phyloP scores from a whole-genome alignment of 108 stramenopile species.

The Craspedostauros australis region DNA sequence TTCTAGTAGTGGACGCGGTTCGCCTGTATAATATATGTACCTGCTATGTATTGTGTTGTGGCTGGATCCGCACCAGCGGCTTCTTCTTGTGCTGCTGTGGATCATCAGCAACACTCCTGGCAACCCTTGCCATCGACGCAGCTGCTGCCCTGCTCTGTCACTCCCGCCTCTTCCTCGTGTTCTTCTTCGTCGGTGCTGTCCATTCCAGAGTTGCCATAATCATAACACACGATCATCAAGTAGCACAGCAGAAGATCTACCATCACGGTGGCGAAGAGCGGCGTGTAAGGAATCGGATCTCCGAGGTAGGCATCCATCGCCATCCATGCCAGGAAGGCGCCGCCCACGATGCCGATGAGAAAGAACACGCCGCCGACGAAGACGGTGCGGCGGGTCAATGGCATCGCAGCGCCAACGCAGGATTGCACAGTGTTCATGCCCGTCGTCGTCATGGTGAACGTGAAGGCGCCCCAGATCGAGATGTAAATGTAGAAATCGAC shows the following conservation, averaged over 20 bases:
- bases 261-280: conserved; percentile 12
- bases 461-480: conserved; percentile 30
- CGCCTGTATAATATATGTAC: no score
- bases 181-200: no score
- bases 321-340: conserved; percentile 25
- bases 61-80: no score
- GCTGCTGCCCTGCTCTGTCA: no score
- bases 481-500: conserved; percentile 23
- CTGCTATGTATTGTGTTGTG: no score
- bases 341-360: conserved; percentile 23
- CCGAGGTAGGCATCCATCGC: conserved; percentile 25
- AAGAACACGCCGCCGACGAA: conserved; percentile 26
- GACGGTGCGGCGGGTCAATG: conserved; percentile 11
- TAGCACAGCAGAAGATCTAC: conserved; percentile 26
- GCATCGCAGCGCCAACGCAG: conserved; percentile 13
- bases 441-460: conserved; percentile 22
- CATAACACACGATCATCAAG: conserved; percentile 27
- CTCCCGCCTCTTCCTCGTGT: no score
- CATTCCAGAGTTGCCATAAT: no score
- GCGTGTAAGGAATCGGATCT: conserved; percentile 16
- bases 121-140: no score
- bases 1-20: no score
- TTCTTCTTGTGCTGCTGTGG: no score
- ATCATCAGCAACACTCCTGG: no score
- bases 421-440: conserved; percentile 21